Base-by-base conservation (phyloP, 192 early-diverging fungal genomes). In the Linnemannia hyalina region DNA sequence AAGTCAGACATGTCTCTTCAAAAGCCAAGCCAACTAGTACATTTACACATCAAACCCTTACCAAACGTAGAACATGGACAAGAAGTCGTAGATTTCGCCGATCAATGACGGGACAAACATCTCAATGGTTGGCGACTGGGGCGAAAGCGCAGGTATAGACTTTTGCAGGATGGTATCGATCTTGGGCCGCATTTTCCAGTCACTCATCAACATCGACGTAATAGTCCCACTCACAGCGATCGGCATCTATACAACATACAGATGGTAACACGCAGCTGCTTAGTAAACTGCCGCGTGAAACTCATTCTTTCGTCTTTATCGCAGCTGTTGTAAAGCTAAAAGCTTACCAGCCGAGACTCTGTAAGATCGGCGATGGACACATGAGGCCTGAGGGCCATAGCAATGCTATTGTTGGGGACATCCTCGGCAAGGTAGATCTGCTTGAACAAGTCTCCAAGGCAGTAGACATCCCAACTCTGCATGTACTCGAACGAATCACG, bases 71-170 rank as follows among this genome's bases (percentile, higher is more conserved):
- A 93, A 92, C 60, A 83, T 83, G 0, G 92, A 89, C 49, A 92
- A 69, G 70, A 90, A 93, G 8, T 92, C 91, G 70, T 93, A 93
- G 73, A 93, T 90, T 68, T 93, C 92, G 0, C 90, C 84, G 46
- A 93, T 88, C 40, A 87, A 69, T 15, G 82, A 77, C 10, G 88
- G 88, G 52, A 93, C 83, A 49, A 91, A 92, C 46, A 90, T 83
- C 7, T 90, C 83, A 22, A 82, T 83, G 6, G 65, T 75, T 6
- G 89, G 82, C 22, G 91, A 88, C 40, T 82, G 76, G 13, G 88
- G 44, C 9, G 88, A 85, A 55, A 89, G 91, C 6, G 82, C 79
- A 0, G 91, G 90, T 36, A 91, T 88, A 0, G 92, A 89, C 20
- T 90, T 87, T 49, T 75, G 90, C 13, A 93, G 74, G 44, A 93